Conservation (phyloP, 2,329 filamentous ascomycete species). For the Fusarium guadeloupense region DNA sequence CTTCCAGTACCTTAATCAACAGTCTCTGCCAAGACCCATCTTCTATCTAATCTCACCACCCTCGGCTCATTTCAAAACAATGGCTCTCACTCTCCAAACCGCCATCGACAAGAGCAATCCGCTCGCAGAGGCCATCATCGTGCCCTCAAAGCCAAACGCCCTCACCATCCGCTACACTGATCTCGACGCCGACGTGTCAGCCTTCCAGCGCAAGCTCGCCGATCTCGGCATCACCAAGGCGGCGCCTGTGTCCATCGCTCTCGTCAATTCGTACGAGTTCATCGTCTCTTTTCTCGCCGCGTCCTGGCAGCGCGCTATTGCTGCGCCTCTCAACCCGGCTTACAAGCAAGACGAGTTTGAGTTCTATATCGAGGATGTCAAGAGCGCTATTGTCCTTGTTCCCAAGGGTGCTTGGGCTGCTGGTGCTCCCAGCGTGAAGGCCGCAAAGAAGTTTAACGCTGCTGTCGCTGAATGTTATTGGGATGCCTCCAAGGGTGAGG, state of each 20-base stretch:
- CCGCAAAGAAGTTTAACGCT: constrained; percentile 80
- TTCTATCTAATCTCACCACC: background rate
- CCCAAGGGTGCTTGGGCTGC: constrained; percentile 74
- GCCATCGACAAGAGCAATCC: constrained; percentile 57
- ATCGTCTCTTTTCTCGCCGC: constrained; percentile 87
- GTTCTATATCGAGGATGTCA: constrained; percentile 90
- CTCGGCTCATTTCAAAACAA: constrained; percentile 30
- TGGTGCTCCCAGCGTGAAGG: constrained; percentile 76
- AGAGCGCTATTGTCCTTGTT: constrained; percentile 80
- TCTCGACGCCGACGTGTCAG: constrained; percentile 70
- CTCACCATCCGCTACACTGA: constrained; percentile 76
- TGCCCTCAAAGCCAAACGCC: constrained; percentile 70
- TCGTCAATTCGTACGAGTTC: constrained; percentile 88
- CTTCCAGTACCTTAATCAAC: too few relatives aligned
- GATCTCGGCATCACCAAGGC: constrained; percentile 74
- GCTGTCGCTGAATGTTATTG: constrained; percentile 90
- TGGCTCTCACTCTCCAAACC: constrained; percentile 59
- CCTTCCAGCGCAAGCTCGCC: constrained; percentile 82
- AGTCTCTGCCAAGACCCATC: too few relatives aligned
- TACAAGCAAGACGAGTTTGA: constrained; percentile 93
- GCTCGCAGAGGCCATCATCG: constrained; percentile 70
- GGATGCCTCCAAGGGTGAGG: constrained; percentile 69
- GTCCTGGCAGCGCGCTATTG: constrained; percentile 84
- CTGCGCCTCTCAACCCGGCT: constrained; percentile 85
- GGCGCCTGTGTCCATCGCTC: constrained; percentile 82